Base-by-base conservation (phyloP, 441 rosid species). In the Flueggea neowawraea region DNA sequence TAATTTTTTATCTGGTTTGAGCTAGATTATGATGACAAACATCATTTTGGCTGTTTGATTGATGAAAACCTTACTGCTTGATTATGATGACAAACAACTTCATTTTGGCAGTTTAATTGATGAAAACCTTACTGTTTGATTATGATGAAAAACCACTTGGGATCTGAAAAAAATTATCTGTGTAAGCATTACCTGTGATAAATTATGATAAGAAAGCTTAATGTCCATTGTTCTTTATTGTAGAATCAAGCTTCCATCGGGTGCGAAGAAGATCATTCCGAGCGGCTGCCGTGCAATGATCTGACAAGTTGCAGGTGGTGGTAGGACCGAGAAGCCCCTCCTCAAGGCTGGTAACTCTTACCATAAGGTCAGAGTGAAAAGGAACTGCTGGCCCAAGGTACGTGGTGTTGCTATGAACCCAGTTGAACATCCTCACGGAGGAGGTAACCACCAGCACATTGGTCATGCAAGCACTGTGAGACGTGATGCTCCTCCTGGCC, bases 361-460 rank as follows among this genome's bases (percentile, higher is more conserved):
- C 75, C 96, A 86, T 85, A 86, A 86, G 67, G 84, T 71, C 80
- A 84, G 82, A 16, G 96, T 86, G 76, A 88, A 88, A 84, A 86
- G 96, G 70, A 88, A 88, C 84, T 81, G 86, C 80, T 89, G 96
- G 96, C 96, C 93, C 61, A 84, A 84, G 92, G 96, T 89, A 3
- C 86, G 96, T 73, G 93, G 93, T 84, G 93, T 89, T 76, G 96
- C 93, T 33, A 89, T 89, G 96, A 89, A 89, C 50, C 92, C 93
- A 12, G 96, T 89, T 0, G 93, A 89, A 87, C 96, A 86, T 86
- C 93, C 93, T 41, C 90, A 85, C 2, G 92, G 95, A 71, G 92
- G 95, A 67, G 95, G 92, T 79, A 88, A 88, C 87, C 92, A 86
- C 69, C 95, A 88, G 62, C 95, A 88, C 41, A 88, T 88, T 70